phyloP scores from a whole-genome alignment of 2,329 filamentous ascomycete species.

The Venturia aucupariae region DNA sequence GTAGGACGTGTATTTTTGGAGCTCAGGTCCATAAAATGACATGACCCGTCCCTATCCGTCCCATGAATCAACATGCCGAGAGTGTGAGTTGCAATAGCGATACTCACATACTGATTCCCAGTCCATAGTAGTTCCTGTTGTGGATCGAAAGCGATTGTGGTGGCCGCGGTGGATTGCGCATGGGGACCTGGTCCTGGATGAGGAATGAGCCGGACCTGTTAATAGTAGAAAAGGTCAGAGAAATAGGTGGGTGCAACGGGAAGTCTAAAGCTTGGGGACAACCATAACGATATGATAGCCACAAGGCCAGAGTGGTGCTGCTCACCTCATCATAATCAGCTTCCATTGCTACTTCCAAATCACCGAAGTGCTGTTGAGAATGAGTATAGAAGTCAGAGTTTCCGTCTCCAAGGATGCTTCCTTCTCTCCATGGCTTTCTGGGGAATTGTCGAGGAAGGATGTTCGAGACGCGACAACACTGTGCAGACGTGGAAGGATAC shows the following conservation, averaged over 20 bases:
- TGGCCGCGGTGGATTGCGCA: conserved; percentile 60
- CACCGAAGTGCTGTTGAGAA: neutral
- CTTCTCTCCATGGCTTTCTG: conserved; percentile 8
- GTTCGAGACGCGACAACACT: neutral
- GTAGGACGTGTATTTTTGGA: conserved; percentile 86
- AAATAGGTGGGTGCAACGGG: neutral
- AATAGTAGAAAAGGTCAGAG: neutral
- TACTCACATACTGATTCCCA: conserved; percentile 75
- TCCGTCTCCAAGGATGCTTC: conserved; percentile 7
- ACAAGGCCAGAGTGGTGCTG: neutral
- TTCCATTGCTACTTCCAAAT: conserved; percentile 32
- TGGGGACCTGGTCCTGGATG: conserved; percentile 69
- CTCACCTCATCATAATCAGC: conserved; percentile 43
- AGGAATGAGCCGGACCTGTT: conserved; percentile 69
- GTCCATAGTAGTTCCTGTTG: conserved; percentile 86
- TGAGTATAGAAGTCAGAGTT: neutral
- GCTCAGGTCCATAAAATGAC: conserved; percentile 77
- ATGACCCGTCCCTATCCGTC: conserved; percentile 67
- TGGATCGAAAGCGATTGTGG: conserved; percentile 81
- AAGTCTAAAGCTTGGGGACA: neutral
- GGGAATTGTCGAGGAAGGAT: neutral
- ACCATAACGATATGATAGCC: conserved; percentile 1
- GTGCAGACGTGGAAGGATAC: too few relatives aligned
- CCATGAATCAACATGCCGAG: conserved; percentile 14
- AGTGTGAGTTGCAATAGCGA: neutral